phyloP scores from a whole-genome alignment of 208 protist genomes.

The Leishmania lainsoni region DNA sequence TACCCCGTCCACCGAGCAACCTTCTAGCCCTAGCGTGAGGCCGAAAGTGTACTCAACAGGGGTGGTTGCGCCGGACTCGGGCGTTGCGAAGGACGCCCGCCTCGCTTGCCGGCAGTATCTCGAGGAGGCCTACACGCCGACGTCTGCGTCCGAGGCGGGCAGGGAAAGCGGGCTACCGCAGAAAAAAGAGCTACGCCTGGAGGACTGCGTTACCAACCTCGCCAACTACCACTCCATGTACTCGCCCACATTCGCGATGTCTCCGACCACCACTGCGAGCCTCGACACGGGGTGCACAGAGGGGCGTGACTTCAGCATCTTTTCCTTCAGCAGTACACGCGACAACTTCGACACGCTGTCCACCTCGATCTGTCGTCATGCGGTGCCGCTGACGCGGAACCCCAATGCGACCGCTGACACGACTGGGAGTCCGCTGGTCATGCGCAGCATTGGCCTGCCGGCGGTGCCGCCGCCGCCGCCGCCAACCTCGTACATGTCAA shows the following conservation, averaged over 20 bases:
- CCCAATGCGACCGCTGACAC: not conserved
- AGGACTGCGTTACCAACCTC: slow-evolving; percentile 4
- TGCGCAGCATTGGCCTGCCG: not conserved
- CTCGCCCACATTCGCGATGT: slow-evolving; percentile 11
- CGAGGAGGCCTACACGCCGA: slow-evolving; percentile 18
- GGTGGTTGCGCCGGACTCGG: slow-evolving; percentile 14
- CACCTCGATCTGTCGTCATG: not conserved
- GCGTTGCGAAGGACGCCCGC: slow-evolving; percentile 21
- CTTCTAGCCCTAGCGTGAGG: not conserved
- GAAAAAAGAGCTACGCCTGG: slow-evolving; percentile 31
- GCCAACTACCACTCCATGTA: slow-evolving; percentile 4
- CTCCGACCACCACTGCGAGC: slow-evolving; percentile 17
- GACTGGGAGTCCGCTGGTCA: not conserved
- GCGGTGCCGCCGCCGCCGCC: not conserved
- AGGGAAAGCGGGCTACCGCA: slow-evolving; percentile 12
- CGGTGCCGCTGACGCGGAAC: not conserved
- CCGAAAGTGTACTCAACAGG: not conserved
- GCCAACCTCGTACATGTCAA: slow-evolving; percentile 33
- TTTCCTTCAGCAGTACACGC: slow-evolving; percentile 34
- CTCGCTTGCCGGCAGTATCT: slow-evolving; percentile 28
- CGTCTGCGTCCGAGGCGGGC: slow-evolving; percentile 1
- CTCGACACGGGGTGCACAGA: slow-evolving; percentile 23
- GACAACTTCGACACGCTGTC: slow-evolving; percentile 4
- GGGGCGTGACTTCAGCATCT: slow-evolving; percentile 29
- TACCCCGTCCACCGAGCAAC: slow-evolving; percentile 9